Evolutionary conservation across 2,329 filamentous ascomycete genomes (phyloP).

Genomic region (Emergomyces orientalis): DNA sequence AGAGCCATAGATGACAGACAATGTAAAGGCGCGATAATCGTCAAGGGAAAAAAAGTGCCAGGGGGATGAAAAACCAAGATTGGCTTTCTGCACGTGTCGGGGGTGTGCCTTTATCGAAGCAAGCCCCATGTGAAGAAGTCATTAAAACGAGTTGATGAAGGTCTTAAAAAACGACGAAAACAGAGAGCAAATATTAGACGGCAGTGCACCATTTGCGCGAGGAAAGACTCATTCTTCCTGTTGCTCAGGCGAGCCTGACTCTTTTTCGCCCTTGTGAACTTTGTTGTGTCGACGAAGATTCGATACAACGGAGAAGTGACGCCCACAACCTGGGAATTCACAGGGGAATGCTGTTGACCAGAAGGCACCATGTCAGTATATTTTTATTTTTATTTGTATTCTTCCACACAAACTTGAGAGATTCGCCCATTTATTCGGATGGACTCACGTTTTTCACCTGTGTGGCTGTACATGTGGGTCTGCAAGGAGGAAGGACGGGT

Average conservation of each 20-base stretch:
- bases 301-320: conserved; percentile 94
- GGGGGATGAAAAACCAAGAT: not conserved
- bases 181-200: conserved; percentile 11
- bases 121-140: conserved; percentile 5
- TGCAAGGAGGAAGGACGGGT: conserved; percentile 88
- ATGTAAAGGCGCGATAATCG: not conserved
- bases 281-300: conserved; percentile 92
- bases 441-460: conserved; percentile 89
- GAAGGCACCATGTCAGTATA: not conserved
- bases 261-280: conserved; percentile 67
- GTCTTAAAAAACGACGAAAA: not conserved
- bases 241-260: conserved; percentile 32
- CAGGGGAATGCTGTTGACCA: conserved; percentile 68
- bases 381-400: no score
- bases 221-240: conserved; percentile 30
- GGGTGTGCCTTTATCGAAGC: not conserved
- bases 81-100: not conserved
- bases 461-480: conserved; percentile 98
- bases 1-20: not conserved
- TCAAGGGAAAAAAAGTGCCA: not conserved
- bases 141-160: conserved; percentile 2
- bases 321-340: conserved; percentile 86
- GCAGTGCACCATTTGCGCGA: not conserved
- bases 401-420: not conserved
- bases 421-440: not conserved